Conservation (phyloP, 2,329 filamentous ascomycete species). For the Ophidiomyces ophidiicola region DNA sequence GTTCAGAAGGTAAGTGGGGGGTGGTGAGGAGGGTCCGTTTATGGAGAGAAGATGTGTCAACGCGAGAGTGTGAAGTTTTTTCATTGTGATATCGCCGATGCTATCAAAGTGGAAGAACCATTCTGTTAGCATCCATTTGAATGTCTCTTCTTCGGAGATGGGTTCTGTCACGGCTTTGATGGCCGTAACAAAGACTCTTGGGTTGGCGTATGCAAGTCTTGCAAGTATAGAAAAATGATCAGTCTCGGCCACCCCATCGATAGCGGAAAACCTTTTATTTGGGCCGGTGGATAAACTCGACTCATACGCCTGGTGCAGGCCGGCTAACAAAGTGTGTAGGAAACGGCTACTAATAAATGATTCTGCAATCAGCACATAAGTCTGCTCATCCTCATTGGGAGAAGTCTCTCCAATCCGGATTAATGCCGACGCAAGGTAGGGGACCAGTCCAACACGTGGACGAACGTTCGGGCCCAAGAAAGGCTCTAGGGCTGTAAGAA, state of each 20-base stretch:
- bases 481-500: conserved; percentile 30
- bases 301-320: conserved; percentile 55
- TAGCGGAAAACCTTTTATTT: conserved; percentile 53
- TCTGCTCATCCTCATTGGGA: conserved; percentile 44
- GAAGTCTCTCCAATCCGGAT: conserved; percentile 52
- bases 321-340: conserved; percentile 51
- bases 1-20: conserved; percentile 32
- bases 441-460: conserved; percentile 31
- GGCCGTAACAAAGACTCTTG: conserved; percentile 51
- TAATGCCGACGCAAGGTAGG: conserved; percentile 48
- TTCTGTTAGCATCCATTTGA: conserved; percentile 36
- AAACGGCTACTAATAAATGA: conserved; percentile 55
- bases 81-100: conserved; percentile 35
- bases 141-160: conserved; percentile 24
- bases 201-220: conserved; percentile 62
- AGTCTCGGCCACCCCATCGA: conserved; percentile 65
- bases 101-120: conserved; percentile 40
- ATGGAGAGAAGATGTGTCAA: conserved; percentile 35
- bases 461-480: conserved; percentile 30
- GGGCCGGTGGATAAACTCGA: conserved; percentile 74
- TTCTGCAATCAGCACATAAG: conserved; percentile 50
- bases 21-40: conserved; percentile 25
- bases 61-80: conserved; percentile 37
- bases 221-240: conserved; percentile 78
- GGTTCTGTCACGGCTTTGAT: conserved; percentile 28